These are phyloP conservation scores for Lagerstroemia speciosa DNA, from an alignment of 345 rosid genomes.

Conservation along the genomic window DNA sequence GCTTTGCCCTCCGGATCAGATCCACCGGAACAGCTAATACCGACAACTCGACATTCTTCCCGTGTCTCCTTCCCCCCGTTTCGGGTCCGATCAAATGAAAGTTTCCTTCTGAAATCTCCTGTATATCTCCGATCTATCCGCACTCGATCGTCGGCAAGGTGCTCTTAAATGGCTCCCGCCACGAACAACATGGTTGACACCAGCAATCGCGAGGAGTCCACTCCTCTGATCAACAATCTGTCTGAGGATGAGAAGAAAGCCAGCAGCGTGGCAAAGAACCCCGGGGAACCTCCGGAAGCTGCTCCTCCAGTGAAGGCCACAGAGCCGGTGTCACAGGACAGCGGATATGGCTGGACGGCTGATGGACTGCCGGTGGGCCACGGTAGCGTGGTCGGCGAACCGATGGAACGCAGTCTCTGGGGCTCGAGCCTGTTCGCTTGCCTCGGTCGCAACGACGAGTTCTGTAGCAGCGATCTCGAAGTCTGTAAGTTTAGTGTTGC, in stretches of 20 bases:
- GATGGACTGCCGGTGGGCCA: slow-evolving; percentile 65
- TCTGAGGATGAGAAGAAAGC: slow-evolving; percentile 29
- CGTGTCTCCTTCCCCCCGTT: neutral
- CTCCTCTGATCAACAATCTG: slow-evolving; percentile 42
- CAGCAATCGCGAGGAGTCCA: slow-evolving; percentile 43
- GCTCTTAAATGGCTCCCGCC: slow-evolving; percentile 32
- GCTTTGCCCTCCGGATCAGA: too few relatives aligned
- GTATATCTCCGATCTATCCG: neutral
- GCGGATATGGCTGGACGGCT: slow-evolving; percentile 61
- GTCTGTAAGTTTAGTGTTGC: slow-evolving; percentile 57
- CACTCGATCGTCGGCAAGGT: neutral
- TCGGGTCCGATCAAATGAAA: too few relatives aligned
- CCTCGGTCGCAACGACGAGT: slow-evolving; percentile 82
- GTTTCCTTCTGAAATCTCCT: neutral
- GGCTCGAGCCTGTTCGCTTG: slow-evolving; percentile 58
- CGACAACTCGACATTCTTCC: neutral
- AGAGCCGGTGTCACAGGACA: neutral
- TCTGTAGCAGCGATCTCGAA: slow-evolving; percentile 98
- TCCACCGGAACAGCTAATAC: too few relatives aligned
- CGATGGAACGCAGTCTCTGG: slow-evolving; percentile 69
- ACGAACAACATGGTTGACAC: slow-evolving; percentile 5
- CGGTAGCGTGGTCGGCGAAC: slow-evolving; percentile 89
- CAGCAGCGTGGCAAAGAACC: slow-evolving; percentile 7
- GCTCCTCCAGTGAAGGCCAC: slow-evolving; percentile 10
- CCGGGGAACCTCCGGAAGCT: slow-evolving; percentile 2